A percentile compares a stretch with the other conserved stretches of the same genome.
These are phyloP conservation scores for Fraxinus platypoda DNA, from an alignment of 305 asterid genomes.

Conservation along the genomic window DNA sequence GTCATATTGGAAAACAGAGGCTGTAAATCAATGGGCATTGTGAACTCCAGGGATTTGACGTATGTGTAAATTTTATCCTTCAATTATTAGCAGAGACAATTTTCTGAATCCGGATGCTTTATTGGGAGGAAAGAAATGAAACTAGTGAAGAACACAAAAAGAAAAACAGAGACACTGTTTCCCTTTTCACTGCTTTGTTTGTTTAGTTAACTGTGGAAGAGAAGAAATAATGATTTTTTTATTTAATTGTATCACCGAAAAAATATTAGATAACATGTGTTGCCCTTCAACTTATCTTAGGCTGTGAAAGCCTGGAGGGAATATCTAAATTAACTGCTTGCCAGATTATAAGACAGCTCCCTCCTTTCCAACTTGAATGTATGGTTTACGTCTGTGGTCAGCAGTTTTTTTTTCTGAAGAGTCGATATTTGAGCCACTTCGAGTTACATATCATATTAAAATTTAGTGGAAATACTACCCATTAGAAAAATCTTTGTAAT, in stretches of 20 bases:
- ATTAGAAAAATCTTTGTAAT: not conserved
- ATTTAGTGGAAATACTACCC: not conserved
- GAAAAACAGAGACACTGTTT: not conserved
- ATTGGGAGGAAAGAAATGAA: not conserved
- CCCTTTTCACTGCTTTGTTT: not conserved
- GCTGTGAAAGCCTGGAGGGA: not conserved
- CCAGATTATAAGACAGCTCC: not conserved
- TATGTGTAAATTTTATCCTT: conserved; percentile 48
- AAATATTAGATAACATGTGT: not conserved
- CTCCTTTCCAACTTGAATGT: not conserved
- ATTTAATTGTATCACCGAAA: not conserved
- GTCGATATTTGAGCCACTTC: not conserved
- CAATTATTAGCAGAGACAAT: conserved; percentile 7
- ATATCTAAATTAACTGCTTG: not conserved
- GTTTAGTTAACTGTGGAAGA: not conserved
- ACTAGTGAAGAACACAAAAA: not conserved
- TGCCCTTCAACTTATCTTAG: not conserved
- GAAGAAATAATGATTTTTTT: not conserved
- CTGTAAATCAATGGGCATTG: conserved; percentile 83
- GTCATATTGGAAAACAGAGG: conserved; percentile 94
- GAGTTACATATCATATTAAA: not conserved
- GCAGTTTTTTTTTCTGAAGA: not conserved
- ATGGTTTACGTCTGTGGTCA: not conserved
- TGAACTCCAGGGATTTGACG: conserved; percentile 84
- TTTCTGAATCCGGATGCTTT: not conserved